Conservation (phyloP, 2,329 filamentous ascomycete species). For the Aotearoamyces nothofagi region DNA sequence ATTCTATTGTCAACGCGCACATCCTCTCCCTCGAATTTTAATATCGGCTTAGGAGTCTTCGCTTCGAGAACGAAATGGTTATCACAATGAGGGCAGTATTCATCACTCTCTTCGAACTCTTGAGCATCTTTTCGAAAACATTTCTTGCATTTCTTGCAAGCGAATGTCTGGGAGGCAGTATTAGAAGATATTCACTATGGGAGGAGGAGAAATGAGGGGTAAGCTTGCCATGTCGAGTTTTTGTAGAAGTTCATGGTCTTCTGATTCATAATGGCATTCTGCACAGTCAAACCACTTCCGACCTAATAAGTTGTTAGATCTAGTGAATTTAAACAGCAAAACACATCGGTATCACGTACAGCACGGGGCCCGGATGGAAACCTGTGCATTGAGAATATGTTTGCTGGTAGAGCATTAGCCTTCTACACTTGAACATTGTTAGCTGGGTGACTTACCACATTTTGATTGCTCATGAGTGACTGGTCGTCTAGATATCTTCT, state of each 20-base stretch:
- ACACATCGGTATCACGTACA: slow-evolving; percentile 39
- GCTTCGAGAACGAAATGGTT: slow-evolving; percentile 97
- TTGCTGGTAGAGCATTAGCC: slow-evolving; percentile 57
- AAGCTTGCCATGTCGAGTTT: slow-evolving; percentile 58
- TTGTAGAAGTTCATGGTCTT: slow-evolving; percentile 63
- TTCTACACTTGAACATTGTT: background rate
- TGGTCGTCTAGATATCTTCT: no score
- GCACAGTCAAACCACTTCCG: slow-evolving; percentile 98
- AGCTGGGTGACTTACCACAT: background rate
- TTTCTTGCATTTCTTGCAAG: slow-evolving; percentile 98
- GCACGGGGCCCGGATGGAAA: slow-evolving; percentile 88
- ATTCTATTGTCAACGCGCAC: slow-evolving; percentile 74
- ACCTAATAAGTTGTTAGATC: slow-evolving; percentile 32
- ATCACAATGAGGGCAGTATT: slow-evolving; percentile 98
- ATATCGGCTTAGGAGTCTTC: slow-evolving; percentile 61
- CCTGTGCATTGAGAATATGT: slow-evolving; percentile 96
- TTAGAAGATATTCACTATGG: background rate
- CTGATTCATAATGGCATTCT: slow-evolving; percentile 77
- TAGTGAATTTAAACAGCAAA: background rate
- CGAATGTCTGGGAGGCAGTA: slow-evolving; percentile 41
- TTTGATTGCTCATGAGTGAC: background rate
- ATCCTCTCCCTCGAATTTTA: slow-evolving; percentile 87
- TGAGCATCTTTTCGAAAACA: slow-evolving; percentile 87
- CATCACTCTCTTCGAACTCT: slow-evolving; percentile 92
- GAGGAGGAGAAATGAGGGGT: slow-evolving; percentile 2